Conservation (phyloP, 2,329 filamentous ascomycete genomes). For the Colletotrichum limetticola region DNA sequence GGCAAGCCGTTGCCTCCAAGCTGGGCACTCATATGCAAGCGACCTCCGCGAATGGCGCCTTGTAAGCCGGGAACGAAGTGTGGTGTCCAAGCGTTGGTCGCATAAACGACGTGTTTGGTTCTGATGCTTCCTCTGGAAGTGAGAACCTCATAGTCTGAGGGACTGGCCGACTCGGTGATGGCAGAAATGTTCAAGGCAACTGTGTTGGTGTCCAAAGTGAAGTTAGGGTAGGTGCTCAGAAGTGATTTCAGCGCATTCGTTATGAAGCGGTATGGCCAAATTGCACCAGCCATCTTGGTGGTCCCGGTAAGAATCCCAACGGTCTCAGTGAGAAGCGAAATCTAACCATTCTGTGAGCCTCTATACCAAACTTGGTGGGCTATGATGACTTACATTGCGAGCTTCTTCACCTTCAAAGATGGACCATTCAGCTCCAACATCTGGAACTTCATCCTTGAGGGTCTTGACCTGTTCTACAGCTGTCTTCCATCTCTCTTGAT, state of each 20-base stretch:
- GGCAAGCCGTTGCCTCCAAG: background rate
- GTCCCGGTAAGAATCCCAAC: background rate
- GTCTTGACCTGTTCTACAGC: background rate
- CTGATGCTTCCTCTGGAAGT: background rate
- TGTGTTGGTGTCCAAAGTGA: background rate
- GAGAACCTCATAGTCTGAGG: background rate
- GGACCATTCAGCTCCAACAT: background rate
- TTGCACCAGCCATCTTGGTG: background rate
- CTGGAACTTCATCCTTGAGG: background rate
- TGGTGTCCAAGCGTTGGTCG: background rate
- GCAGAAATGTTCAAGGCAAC: background rate
- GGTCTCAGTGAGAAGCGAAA: no score
- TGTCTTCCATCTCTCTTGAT: background rate
- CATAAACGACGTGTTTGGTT: background rate
- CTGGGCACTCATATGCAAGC: background rate
- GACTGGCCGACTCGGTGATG: background rate
- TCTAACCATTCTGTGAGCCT: no score
- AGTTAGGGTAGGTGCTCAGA: background rate
- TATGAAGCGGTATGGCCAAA: conserved; percentile 4
- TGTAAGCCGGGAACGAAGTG: background rate
- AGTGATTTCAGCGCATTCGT: background rate
- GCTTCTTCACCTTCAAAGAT: no score
- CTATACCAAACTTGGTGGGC: no score
- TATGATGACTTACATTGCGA: no score
- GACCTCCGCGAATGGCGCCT: background rate